Evolutionary conservation across 1,284 basidiomycete species (phyloP), one percentile per base, ranked within the genome.

Genomic region (Irpex lacteus): DNA sequence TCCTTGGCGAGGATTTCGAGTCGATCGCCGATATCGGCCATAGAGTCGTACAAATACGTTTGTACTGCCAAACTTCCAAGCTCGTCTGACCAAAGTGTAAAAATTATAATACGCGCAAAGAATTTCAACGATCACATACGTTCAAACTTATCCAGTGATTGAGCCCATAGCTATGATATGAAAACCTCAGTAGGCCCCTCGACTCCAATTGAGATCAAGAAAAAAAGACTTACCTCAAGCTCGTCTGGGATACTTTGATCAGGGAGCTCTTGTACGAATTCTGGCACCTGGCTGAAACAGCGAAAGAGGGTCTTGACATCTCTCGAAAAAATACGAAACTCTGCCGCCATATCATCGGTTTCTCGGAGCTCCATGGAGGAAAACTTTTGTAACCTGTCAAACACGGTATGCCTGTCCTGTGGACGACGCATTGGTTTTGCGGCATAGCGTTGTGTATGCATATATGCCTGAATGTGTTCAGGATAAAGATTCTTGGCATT

Each of bases 401-500:
- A 19, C 37, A 34, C 21, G 40, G 40, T 2, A 53, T 60, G 26
- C 50, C 47, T 34, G 37, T 40, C 37, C 44, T 26, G 34, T 18
- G 50, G 19, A 8, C 50, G 58, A 18, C 62, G 58, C n/a, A 19
- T 63, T 36, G 70, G 11, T 4, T 52, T 52, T 15, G 19, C n/a
- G 19, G 49, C 6, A n/a, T 15, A 18, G n/a, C 7, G 49, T 7
- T 52, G 49, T 52, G 86, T 84, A 13, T 77, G 77, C 36, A 76
- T 70, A 53, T 83, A 75, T 60, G 81, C 81, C 38, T 76, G 69
- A 40, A 90, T 77, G 67, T 87, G 88, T 19, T 84, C 80, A 7
- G 88, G 88, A 67, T 90, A 91, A n/a, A 91, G 78, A 65, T 87
- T 84, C 15, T 87, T 86, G 2, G 88, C 86, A 68, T 90, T 91